Percentiles rank a stretch among this genome's conserved stretches.
Conservation (phyloP, 768 basidiomycete species). For the Udeniomyces megalosporus region DNA sequence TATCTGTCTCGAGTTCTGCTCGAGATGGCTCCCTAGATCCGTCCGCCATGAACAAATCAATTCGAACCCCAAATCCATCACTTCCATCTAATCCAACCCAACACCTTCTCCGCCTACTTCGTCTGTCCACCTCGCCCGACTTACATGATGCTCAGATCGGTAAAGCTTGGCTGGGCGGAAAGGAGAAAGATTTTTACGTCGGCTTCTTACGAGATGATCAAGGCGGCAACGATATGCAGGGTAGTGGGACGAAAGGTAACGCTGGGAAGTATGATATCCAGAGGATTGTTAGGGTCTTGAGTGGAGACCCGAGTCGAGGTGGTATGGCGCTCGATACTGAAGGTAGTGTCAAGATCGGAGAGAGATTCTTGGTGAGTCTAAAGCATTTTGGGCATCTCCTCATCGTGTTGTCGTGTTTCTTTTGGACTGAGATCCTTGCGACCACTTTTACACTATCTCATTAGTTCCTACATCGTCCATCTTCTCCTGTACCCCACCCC, state of each 20-base stretch:
- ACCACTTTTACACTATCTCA: no score
- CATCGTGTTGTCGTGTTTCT: no score
- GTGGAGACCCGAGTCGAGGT: slow-evolving; percentile 28
- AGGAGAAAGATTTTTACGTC: slow-evolving; percentile 29
- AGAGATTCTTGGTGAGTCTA: slow-evolving; percentile 24
- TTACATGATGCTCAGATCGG: slow-evolving; percentile 1
- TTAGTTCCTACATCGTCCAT: neutral
- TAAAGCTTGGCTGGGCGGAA: slow-evolving; percentile 17
- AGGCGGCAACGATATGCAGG: neutral
- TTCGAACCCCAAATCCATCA: neutral
- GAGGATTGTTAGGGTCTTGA: slow-evolving; percentile 25
- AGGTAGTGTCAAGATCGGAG: slow-evolving; percentile 21
- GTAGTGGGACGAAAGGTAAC: neutral
- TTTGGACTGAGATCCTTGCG: neutral
- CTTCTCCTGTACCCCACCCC: neutral
- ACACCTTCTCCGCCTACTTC: slow-evolving; percentile 25
- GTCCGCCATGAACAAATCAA: neutral
- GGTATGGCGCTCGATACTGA: slow-evolving; percentile 27
- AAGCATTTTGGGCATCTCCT: neutral
- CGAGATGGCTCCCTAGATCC: neutral
- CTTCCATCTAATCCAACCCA: slow-evolving; percentile 26
- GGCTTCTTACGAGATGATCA: slow-evolving; percentile 17
- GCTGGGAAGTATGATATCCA: no score
- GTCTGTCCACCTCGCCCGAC: neutral
- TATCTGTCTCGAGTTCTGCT: slow-evolving; percentile 18